These are phyloP conservation scores for Tetracladium setigerum DNA, from an alignment of 495 filamentous ascomycete genomes.

Conservation along the genomic window DNA sequence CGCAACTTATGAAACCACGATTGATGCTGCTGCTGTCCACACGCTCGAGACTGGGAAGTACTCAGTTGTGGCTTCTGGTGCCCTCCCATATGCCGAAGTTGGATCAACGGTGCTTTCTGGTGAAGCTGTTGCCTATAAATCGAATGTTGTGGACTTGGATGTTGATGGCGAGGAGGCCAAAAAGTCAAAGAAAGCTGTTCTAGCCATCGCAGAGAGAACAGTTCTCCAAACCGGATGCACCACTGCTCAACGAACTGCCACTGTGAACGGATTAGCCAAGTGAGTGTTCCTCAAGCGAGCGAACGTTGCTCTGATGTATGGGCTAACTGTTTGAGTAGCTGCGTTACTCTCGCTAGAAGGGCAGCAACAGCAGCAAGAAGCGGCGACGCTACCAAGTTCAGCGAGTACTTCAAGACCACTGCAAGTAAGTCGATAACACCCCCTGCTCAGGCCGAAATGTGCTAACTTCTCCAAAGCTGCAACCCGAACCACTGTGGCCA, in stretches of 20 bases:
- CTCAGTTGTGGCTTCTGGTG: slow-evolving; percentile 37
- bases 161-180: slow-evolving; percentile 45
- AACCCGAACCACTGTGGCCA: slow-evolving; percentile 40
- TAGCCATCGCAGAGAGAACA: slow-evolving; percentile 42
- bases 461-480: slow-evolving; percentile 6
- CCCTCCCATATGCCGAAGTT: slow-evolving; percentile 41
- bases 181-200: slow-evolving; percentile 29
- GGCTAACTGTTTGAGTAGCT: slow-evolving; percentile 40
- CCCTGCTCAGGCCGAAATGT: no score
- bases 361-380: slow-evolving; percentile 44
- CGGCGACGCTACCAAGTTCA: slow-evolving; percentile 43
- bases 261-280: slow-evolving; percentile 20
- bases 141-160: slow-evolving; percentile 38
- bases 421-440: not conserved
- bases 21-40: slow-evolving; percentile 50
- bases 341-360: slow-evolving; percentile 40
- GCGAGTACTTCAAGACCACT: slow-evolving; percentile 58
- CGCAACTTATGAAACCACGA: slow-evolving; percentile 44
- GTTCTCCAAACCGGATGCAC: slow-evolving; percentile 40
- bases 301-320: slow-evolving; percentile 15
- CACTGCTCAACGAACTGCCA: slow-evolving; percentile 21
- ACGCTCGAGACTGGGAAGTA: slow-evolving; percentile 45
- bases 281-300: no score
- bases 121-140: slow-evolving; percentile 30
- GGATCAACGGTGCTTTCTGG: slow-evolving; percentile 39